Base-by-base conservation (phyloP, 257 asterid species). In the Solanum etuberosum region DNA sequence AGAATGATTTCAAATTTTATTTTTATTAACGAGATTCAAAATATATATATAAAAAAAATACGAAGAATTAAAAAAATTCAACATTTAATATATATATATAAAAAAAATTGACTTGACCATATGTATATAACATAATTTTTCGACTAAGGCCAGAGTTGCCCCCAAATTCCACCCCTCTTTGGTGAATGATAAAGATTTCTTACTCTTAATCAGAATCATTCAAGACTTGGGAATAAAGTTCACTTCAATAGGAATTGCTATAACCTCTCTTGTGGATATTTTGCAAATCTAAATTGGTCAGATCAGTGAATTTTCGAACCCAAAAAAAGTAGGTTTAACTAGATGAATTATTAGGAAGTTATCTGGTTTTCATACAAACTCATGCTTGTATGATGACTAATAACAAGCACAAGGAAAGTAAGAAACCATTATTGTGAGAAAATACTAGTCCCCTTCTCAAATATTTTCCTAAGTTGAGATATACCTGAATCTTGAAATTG, bases 401-500 rank as follows among this genome's bases (percentile, higher is more conserved):
- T 84, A 90, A 84, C 89, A 88, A 88, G 90, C 89, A 89, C 31
- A 87, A 91, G 23, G 72, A 5, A 78, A 78, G 84, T 78, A 43
- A 43, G 84, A 78, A 78, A 78, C 67, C 84, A 78, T 78, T 43
- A 42, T 15, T 43, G 84, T 29, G 65, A 78, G 16, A 78, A 78
- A 78, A 78, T 78, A 4, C 14, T 15, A 42, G 63, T n/a, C 23
- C 35, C 4, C 57, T 76, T 76, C 7, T 27, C 40, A 78, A 29
- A 43, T 43, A 46, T 80, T 82, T 46, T 37, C 85, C 48, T n/a
- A 87, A 88, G 92, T 91, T 90, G 92, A 88, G 34, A 85, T 5
- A 29, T 93, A 90, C 92, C 95, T 57, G 67, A 86, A 90, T 23
- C 38, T 21, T n/a, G 40, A 71, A 83, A 87, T 85, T 87, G 86